Base-by-base conservation (phyloP, 108 stramenopile genomes). In the Pseudonitzschia pungens region DNA sequence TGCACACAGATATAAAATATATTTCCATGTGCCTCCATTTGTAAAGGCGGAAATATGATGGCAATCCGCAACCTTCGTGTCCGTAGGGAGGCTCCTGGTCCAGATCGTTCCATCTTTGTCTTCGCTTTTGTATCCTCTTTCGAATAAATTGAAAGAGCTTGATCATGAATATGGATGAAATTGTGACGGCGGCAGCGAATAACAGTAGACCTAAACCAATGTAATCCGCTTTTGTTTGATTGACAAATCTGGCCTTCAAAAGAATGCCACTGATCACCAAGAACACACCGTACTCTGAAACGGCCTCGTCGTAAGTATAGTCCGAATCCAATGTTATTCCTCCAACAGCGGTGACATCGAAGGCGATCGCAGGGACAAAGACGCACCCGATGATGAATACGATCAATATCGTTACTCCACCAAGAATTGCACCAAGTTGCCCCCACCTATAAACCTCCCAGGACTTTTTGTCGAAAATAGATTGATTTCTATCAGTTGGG, bases 1-100 rank as follows among this genome's bases (percentile, higher is more conserved):
- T 87, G 22, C 79, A 56, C 29, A 92, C 64, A 10, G 87, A 81
- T 18, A 92, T 57, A 4, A 89, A 74, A 69, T 74, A 89, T 15
- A 92, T 88, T 71, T 92, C 91, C 79, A 88, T 82, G 66, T 92
- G 89, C 27, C 87, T 80, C 83, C 86, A 92, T 29, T 86, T 86
- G 48, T 68, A 62, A 14, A 92, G 68, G 24, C 77, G 72, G 54
- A 80, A 67, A 70, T 80, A 80, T 4, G 42, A 56, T 14, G 79
- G 78, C 16, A 79, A 42, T 4, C 72, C 78, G 27, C 72, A 79
- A 20, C 71, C 79, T 50, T 63, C 27, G 41, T 80, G 74, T 12
- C 72, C 71, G 43, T 71, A 73, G 20, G 75, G 50, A 15, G 75
- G 74, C 18, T 26, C 43, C 12, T 31, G 28, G 14, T 67, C 48